Percentiles rank a stretch among this genome's conserved stretches.
Conservation (phyloP, 257 asterid genomes). For the Perilla frutescens region DNA sequence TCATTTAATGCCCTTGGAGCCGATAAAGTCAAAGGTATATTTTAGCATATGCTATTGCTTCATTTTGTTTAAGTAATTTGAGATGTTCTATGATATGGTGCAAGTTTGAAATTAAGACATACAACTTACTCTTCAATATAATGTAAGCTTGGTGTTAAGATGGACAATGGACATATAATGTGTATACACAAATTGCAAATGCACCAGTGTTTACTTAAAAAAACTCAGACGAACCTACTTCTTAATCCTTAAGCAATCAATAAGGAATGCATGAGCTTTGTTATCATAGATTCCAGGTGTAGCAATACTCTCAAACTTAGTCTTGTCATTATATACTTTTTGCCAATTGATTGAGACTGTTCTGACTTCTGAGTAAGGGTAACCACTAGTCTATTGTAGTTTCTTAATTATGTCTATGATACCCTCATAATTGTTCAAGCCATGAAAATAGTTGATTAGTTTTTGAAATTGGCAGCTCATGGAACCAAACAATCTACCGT, state of each 20-base stretch:
- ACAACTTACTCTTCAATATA: neutral
- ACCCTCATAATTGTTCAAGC: neutral
- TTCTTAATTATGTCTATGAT: conserved; percentile 12
- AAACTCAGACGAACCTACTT: conserved; percentile 6
- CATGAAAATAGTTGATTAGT: neutral
- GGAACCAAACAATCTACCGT: neutral
- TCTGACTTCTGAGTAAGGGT: neutral
- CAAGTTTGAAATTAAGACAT: conserved; percentile 17
- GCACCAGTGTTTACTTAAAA: neutral
- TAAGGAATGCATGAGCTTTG: conserved; percentile 2
- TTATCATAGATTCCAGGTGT: neutral
- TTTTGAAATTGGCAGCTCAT: conserved; percentile 11
- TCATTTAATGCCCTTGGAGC: conserved; percentile 91
- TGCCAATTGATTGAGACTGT: conserved; percentile 13
- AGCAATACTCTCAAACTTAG: neutral
- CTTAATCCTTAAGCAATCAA: neutral
- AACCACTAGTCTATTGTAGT: neutral
- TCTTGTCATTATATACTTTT: neutral
- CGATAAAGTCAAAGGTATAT: conserved; percentile 75
- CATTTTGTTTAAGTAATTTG: conserved; percentile 16
- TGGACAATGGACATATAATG: neutral
- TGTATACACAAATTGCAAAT: conserved; percentile 15
- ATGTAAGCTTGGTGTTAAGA: conserved; percentile 18
- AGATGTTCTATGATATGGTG: conserved; percentile 5
- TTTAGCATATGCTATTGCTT: conserved; percentile 20